A percentile compares a stretch with the other conserved stretches of the same genome.
phyloP scores from a whole-genome alignment of 768 basidiomycete species.

The Tephrocybe sp. region DNA sequence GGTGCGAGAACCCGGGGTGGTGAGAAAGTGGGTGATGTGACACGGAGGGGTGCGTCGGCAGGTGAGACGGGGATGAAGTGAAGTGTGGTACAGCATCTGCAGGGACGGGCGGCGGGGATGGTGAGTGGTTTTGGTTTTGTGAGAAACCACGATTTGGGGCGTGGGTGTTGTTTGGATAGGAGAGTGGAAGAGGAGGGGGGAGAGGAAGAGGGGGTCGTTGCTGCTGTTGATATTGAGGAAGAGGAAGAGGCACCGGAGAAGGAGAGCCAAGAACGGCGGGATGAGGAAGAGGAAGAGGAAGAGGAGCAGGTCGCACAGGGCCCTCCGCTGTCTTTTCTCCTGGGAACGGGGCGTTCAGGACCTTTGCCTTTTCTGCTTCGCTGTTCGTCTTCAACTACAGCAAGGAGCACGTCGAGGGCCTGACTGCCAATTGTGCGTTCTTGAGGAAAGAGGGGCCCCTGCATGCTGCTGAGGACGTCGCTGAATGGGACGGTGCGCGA shows the following conservation, averaged over 20 bases:
- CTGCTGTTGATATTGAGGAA: constrained; percentile 32
- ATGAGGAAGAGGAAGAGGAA: constrained; percentile 29
- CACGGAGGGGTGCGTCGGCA: neutral
- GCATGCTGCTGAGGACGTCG: constrained; percentile 58
- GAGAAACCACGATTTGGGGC: constrained; percentile 24
- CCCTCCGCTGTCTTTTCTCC: constrained; percentile 11
- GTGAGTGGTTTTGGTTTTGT: constrained; percentile 22
- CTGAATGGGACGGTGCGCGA: constrained; percentile 50
- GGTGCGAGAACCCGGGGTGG: neutral
- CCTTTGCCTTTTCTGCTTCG: constrained; percentile 19
- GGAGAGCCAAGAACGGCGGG: constrained; percentile 24
- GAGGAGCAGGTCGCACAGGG: constrained; percentile 19
- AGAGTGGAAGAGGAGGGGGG: constrained; percentile 10
- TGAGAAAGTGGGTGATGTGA: neutral
- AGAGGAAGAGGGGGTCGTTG: constrained; percentile 33
- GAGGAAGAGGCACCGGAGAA: constrained; percentile 24
- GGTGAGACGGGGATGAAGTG: constrained; percentile 25
- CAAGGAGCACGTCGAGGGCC: no score
- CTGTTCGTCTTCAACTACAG: no score
- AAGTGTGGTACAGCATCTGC: constrained; percentile 33
- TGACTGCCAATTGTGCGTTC: no score
- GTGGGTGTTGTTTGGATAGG: constrained; percentile 3
- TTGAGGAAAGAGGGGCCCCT: constrained; percentile 54
- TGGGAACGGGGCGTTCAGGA: constrained; percentile 8
- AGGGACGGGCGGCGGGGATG: constrained; percentile 26